A percentile compares a stretch with the other conserved stretches of the same genome.
Evolutionary conservation across 257 asterid genomes (phyloP).

Genomic region (Solanum chilense): DNA sequence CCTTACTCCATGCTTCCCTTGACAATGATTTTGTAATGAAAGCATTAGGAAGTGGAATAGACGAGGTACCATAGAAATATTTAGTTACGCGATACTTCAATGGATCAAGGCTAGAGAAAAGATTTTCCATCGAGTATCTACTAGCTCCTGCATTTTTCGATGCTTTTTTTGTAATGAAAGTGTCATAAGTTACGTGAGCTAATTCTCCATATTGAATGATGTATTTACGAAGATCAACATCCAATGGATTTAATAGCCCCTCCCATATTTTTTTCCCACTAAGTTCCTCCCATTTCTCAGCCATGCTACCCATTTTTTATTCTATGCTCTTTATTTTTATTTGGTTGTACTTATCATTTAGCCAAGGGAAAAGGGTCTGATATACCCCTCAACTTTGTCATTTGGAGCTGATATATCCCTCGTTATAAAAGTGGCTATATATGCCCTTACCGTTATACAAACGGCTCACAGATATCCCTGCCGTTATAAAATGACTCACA

Average conservation of each 20-base stretch:
- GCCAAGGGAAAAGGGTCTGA: too few relatives aligned
- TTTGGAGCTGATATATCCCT: too few relatives aligned
- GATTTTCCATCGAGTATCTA: slow-evolving; percentile 31
- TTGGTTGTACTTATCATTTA: not conserved
- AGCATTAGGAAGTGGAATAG: slow-evolving; percentile 45
- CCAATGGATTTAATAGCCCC: slow-evolving; percentile 60
- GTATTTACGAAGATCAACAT: slow-evolving; percentile 56
- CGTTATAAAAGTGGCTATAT: too few relatives aligned
- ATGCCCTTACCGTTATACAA: too few relatives aligned
- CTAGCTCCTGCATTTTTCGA: slow-evolving; percentile 74
- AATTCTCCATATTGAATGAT: slow-evolving; percentile 58
- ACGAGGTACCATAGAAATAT: slow-evolving; percentile 66
- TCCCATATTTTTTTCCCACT: slow-evolving; percentile 53
- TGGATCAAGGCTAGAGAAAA: slow-evolving; percentile 43
- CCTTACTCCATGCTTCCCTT: slow-evolving; percentile 72
- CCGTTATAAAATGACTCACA: too few relatives aligned
- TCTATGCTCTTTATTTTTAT: not conserved
- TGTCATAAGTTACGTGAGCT: slow-evolving; percentile 74
- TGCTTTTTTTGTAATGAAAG: slow-evolving; percentile 41
- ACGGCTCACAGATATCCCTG: too few relatives aligned
- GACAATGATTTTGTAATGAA: slow-evolving; percentile 51
- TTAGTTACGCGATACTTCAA: slow-evolving; percentile 43
- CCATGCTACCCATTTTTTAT: slow-evolving; percentile 13
- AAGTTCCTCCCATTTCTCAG: slow-evolving; percentile 57
- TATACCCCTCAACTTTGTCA: too few relatives aligned